Conservation (phyloP, 202 grass and related monocot genomes). For the Panicum virgatum region DNA sequence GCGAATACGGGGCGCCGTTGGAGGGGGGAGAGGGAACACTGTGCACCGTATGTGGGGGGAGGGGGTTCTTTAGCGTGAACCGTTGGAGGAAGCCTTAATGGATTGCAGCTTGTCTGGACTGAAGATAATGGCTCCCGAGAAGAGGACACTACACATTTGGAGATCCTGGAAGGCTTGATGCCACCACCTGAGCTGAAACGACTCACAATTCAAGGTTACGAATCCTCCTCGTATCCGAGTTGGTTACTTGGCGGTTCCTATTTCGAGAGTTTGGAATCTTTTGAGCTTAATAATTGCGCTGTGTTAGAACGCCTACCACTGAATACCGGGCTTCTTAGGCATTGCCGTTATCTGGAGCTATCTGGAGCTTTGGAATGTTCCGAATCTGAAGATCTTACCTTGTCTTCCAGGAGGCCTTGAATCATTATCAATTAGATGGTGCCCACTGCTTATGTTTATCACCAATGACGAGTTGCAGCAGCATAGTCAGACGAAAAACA, state of each 20-base stretch:
- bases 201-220: not conserved
- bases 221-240: not conserved
- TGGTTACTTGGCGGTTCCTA: not conserved
- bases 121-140: not conserved
- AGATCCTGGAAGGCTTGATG: constrained; percentile 29
- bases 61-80: too few species aligned
- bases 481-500: not conserved
- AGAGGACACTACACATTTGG: not conserved
- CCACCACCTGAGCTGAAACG: not conserved
- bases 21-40: too few species aligned
- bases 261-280: not conserved
- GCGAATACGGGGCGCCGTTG: too few species aligned
- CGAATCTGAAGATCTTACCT: not conserved
- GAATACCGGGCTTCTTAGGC: not conserved
- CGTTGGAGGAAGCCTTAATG: too few species aligned
- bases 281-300: not conserved
- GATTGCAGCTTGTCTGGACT: constrained; percentile 5
- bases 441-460: constrained; percentile 4
- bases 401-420: not conserved
- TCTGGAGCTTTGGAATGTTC: accelerated
- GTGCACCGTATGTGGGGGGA: too few species aligned
- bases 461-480: not conserved
- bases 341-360: accelerated
- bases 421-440: accelerated
- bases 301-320: not conserved